phyloP scores from a whole-genome alignment of 2,329 filamentous ascomycete species.

The Hansfordia pulvinata region DNA sequence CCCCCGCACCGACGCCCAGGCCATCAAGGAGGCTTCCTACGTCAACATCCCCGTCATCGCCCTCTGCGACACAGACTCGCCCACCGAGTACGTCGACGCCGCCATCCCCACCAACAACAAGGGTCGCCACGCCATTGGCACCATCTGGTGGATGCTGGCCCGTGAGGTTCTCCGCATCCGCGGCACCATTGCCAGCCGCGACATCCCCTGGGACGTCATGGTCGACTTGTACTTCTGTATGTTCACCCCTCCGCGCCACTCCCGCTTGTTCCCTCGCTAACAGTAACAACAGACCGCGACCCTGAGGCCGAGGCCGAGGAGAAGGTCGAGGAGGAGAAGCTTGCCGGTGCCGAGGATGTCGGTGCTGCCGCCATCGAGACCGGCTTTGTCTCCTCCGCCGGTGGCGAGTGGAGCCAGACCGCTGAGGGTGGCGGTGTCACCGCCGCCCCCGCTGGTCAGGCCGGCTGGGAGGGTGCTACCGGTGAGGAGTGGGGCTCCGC shows the following conservation, averaged over 20 bases:
- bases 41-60: constrained; percentile 99
- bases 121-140: constrained; percentile 96
- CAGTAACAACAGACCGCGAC: constrained; percentile 60
- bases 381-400: constrained; percentile 50
- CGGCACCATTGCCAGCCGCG: constrained; percentile 89
- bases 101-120: constrained; percentile 99
- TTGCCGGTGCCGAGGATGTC: constrained; percentile 72
- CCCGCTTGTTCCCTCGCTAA: not conserved
- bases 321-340: constrained; percentile 89
- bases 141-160: constrained; percentile 98
- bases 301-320: constrained; percentile 99
- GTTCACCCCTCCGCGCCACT: constrained; percentile 17
- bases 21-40: constrained; percentile 99
- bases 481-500: constrained; percentile 46
- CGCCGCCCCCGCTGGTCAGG: constrained; percentile 34
- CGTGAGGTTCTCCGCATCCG: constrained; percentile 99
- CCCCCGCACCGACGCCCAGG: constrained; percentile 98
- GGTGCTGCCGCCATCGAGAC: constrained; percentile 65
- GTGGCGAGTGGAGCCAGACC: constrained; percentile 80
- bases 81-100: constrained; percentile 98
- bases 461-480: constrained; percentile 39
- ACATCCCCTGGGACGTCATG: constrained; percentile 98
- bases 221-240: constrained; percentile 98
- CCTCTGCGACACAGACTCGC: constrained; percentile 97
- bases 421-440: constrained; percentile 49